These are phyloP conservation scores for Tricladium varicosporioides DNA, from an alignment of 2,329 filamentous ascomycete species.

Conservation along the genomic window DNA sequence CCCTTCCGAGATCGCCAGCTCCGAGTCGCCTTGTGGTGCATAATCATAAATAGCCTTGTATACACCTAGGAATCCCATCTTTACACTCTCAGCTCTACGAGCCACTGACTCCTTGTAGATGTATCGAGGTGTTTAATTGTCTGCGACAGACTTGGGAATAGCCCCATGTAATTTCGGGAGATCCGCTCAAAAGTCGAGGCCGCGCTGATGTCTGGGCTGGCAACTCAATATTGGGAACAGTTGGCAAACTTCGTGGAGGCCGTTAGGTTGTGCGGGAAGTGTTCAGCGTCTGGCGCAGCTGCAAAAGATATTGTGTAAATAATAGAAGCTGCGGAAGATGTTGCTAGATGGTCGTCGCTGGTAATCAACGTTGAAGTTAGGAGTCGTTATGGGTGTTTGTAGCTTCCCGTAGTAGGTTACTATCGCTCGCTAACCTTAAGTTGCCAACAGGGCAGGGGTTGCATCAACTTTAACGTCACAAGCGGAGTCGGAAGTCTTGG, in stretches of 20 bases:
- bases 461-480: neutral
- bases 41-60: conserved; percentile 94
- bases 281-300: neutral
- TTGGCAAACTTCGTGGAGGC: neutral
- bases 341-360: conserved; percentile 1
- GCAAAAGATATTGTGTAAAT: neutral
- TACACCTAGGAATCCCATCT: conserved; percentile 89
- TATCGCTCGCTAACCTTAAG: neutral
- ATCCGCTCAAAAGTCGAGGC: conserved; percentile 22
- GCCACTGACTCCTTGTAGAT: conserved; percentile 16
- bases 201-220: conserved; percentile 15
- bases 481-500: neutral
- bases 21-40: conserved; percentile 78
- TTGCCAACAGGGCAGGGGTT: neutral
- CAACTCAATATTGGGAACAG: conserved; percentile 1
- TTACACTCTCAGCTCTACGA: conserved; percentile 16
- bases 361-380: neutral
- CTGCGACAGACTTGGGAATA: conserved; percentile 23
- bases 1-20: conserved; percentile 80
- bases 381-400: neutral
- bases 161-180: conserved; percentile 29
- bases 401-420: neutral
- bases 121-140: conserved; percentile 22
- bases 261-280: neutral
- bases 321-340: neutral